A percentile compares a stretch with the other conserved stretches of the same genome.
phyloP scores from a whole-genome alignment of 2,329 filamentous ascomycete species.

The Talaromyces sp. region DNA sequence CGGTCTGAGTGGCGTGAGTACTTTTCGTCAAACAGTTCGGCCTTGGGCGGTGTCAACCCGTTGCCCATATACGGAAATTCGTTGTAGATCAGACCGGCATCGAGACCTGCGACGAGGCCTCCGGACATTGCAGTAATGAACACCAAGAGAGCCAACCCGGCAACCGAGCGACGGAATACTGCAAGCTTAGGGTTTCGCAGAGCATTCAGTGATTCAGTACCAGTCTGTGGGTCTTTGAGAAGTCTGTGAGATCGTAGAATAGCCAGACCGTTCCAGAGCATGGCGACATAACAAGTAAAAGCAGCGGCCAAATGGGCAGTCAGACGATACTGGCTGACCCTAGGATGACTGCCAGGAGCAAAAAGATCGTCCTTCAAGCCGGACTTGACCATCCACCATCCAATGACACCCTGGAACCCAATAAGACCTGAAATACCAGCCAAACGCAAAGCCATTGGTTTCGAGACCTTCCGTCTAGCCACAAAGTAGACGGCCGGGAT shows the following conservation, averaged over 20 bases:
- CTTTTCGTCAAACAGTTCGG: conserved; percentile 79
- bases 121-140: conserved; percentile 93
- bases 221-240: conserved; percentile 62
- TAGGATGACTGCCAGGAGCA: conserved; percentile 80
- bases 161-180: conserved; percentile 69
- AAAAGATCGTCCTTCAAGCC: conserved; percentile 95
- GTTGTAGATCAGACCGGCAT: conserved; percentile 97
- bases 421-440: conserved; percentile 83
- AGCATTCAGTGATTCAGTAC: conserved; percentile 57
- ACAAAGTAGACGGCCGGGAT: conserved; percentile 87
- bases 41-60: conserved; percentile 73
- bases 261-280: conserved; percentile 83
- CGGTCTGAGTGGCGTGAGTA: conserved; percentile 76
- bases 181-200: conserved; percentile 66
- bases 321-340: conserved; percentile 91
- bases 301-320: conserved; percentile 85
- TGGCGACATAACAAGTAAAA: conserved; percentile 88
- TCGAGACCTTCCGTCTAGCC: conserved; percentile 71
- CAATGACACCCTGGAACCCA: conserved; percentile 89
- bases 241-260: conserved; percentile 76
- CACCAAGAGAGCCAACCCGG: conserved; percentile 68
- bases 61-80: conserved; percentile 95
- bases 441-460: conserved; percentile 71
- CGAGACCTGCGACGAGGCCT: conserved; percentile 86
- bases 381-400: conserved; percentile 99